Conservation (phyloP, 345 rosid genomes). For the Bruguiera parviflora region DNA sequence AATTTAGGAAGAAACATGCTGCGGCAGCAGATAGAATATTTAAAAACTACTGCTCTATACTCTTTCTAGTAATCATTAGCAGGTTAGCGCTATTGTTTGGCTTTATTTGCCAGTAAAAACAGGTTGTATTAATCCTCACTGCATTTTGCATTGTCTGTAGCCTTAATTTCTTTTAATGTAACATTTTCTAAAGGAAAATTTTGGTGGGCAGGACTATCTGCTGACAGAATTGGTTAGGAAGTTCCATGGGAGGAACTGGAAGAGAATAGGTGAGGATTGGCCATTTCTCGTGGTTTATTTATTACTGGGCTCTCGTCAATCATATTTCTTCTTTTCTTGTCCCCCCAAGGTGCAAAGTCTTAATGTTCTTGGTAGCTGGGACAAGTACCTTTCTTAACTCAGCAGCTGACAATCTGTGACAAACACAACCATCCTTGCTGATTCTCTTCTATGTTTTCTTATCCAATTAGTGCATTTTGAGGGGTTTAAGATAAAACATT, state of each 20-base stretch:
- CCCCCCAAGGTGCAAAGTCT: not conserved
- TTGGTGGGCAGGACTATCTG: constrained; percentile 23
- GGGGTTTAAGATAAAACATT: not conserved
- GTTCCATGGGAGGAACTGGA: constrained; percentile 31
- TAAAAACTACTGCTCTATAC: too few species aligned
- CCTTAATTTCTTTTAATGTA: not conserved
- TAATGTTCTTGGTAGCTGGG: not conserved
- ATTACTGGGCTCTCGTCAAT: not conserved
- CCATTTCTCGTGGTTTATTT: not conserved
- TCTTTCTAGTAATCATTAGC: too few species aligned
- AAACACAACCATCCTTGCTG: not conserved
- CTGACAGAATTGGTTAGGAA: constrained; percentile 17
- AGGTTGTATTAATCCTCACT: too few species aligned
- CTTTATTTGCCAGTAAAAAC: too few species aligned
- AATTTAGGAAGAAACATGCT: not conserved
- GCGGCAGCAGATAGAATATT: too few species aligned
- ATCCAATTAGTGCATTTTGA: not conserved
- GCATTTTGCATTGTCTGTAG: not conserved
- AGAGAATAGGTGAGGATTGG: constrained; percentile 17
- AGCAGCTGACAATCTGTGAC: not conserved
- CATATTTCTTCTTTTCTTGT: not conserved
- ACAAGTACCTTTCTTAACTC: not conserved
- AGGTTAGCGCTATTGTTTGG: too few species aligned
- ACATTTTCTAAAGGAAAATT: not conserved
- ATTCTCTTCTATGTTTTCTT: not conserved